Evolutionary conservation across 169 alveolate species (phyloP).

Genomic region (Cyclospora cayetanensis): DNA sequence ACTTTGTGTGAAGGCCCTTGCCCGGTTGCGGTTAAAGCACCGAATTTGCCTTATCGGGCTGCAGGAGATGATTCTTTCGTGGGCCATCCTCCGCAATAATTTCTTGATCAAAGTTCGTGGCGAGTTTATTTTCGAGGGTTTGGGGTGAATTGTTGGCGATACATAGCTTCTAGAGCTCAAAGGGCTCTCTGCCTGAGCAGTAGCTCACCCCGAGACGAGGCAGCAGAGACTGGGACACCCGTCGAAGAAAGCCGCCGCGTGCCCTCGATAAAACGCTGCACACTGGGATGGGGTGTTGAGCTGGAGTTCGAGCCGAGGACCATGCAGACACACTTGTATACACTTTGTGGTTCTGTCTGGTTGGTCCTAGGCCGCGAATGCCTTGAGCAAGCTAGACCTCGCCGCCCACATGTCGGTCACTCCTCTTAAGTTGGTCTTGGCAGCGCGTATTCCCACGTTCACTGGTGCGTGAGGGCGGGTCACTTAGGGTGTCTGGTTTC

Average conservation of each 20-base stretch:
- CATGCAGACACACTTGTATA: no score
- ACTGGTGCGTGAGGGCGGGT: no score
- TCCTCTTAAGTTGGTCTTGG: neutral
- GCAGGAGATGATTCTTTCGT: constrained; percentile 55
- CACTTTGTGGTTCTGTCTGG: no score
- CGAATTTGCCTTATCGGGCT: neutral
- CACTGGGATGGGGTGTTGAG: no score
- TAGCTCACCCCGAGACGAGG: no score
- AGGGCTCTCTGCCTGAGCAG: no score
- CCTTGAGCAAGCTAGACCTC: constrained; percentile 42
- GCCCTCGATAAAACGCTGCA: no score
- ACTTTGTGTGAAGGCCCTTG: neutral
- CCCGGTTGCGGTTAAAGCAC: constrained; percentile 34
- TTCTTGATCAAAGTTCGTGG: neutral
- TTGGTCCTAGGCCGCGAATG: constrained; percentile 33
- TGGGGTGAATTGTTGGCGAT: no score
- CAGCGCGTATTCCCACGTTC: constrained; percentile 30
- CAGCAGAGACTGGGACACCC: no score
- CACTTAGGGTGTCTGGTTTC: neutral
- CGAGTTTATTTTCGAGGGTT: neutral
- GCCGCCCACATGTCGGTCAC: constrained; percentile 6
- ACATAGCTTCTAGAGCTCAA: no score
- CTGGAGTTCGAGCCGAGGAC: no score
- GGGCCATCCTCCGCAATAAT: constrained; percentile 49
- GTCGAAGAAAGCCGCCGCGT: no score